phyloP scores from a whole-genome alignment of 139 green algal genomes.

The Protoeuglena noctilucae region DNA sequence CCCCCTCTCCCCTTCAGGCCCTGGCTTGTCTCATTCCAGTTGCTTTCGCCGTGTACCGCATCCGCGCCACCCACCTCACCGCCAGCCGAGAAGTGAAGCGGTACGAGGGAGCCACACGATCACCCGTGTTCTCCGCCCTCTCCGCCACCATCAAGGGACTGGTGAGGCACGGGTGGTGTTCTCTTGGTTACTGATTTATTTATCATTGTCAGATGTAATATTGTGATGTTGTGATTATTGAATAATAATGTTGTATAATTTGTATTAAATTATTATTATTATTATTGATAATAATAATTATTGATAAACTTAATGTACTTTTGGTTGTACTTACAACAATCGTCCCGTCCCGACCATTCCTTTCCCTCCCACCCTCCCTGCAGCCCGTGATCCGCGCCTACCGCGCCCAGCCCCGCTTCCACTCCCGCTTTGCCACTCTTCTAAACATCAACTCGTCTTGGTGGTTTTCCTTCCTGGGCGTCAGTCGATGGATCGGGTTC shows the following conservation, averaged over 20 bases:
- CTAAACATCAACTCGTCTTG: slow-evolving; percentile 35
- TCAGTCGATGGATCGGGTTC: slow-evolving; percentile 35
- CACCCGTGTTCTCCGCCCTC: slow-evolving; percentile 73
- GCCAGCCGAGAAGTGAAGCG: slow-evolving; percentile 79
- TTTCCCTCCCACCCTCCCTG: background rate
- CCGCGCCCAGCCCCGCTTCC: slow-evolving; percentile 31
- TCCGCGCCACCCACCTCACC: slow-evolving; percentile 31
- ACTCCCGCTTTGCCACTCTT: slow-evolving; percentile 24
- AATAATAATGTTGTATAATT: background rate
- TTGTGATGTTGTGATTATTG: background rate
- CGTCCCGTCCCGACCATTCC: background rate
- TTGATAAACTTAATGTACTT: background rate
- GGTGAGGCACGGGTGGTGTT: too few relatives aligned
- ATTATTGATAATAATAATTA: background rate
- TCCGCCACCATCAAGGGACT: slow-evolving; percentile 44
- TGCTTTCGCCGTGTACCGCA: too few relatives aligned
- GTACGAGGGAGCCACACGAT: slow-evolving; percentile 63
- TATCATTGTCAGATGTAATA: background rate
- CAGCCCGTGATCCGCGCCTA: slow-evolving; percentile 81
- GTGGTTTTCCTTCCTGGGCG: slow-evolving; percentile 34
- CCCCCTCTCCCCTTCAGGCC: too few relatives aligned
- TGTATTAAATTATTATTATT: background rate
- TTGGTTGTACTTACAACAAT: too few relatives aligned
- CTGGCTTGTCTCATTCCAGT: too few relatives aligned
- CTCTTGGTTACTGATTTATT: too few relatives aligned